These are phyloP conservation scores for Erucastrum elatum DNA, from an alignment of 345 rosid species.

Conservation along the genomic window DNA sequence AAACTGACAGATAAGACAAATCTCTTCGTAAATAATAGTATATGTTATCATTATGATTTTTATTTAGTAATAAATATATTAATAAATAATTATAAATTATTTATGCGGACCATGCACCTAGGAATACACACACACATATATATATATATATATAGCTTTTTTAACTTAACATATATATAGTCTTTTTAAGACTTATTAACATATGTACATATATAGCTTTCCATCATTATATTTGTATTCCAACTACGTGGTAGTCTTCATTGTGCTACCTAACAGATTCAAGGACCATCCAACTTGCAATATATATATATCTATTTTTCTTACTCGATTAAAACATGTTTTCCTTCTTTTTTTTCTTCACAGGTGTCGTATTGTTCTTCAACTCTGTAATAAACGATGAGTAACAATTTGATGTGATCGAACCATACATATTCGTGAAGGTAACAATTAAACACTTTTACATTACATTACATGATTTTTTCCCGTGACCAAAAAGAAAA, in stretches of 20 bases:
- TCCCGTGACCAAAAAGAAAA: neutral
- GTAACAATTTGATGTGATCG: neutral
- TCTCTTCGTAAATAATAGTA: too few species aligned
- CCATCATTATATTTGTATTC: neutral
- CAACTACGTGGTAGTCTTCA: neutral
- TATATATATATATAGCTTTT: too few species aligned
- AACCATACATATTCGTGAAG: neutral
- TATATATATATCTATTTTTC: neutral
- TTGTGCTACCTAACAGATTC: conserved; percentile 8
- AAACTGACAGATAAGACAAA: too few species aligned
- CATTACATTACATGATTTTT: too few species aligned
- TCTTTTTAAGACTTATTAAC: too few species aligned
- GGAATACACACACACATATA: too few species aligned
- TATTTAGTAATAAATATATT: too few species aligned
- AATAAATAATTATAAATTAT: too few species aligned
- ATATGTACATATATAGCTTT: neutral
- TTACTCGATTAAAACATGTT: neutral
- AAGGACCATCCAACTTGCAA: conserved; percentile 25
- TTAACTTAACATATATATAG: too few species aligned
- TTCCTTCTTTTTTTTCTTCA: neutral
- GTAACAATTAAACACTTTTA: too few species aligned
- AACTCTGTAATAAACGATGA: neutral
- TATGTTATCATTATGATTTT: too few species aligned
- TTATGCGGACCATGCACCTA: too few species aligned
- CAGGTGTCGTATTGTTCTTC: neutral